Conservation (phyloP, 345 rosid genomes). For the Citrus australasica region DNA sequence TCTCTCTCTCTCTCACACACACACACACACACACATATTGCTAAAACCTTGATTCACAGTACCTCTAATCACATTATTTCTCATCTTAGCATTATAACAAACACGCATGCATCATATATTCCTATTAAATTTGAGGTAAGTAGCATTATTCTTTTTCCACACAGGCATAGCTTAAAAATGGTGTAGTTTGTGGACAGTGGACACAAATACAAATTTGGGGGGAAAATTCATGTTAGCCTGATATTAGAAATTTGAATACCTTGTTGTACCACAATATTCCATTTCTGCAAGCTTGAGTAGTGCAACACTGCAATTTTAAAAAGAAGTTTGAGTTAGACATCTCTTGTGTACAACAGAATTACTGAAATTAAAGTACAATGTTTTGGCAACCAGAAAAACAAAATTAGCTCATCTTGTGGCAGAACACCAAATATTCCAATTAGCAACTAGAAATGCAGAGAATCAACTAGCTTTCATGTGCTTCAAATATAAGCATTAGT, state of each 20-base stretch:
- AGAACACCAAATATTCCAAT: neutral
- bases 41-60: neutral
- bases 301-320: constrained; percentile 63
- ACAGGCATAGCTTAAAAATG: neutral
- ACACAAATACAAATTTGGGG: neutral
- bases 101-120: neutral
- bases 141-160: neutral
- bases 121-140: neutral
- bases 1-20: too few relatives aligned
- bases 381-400: neutral
- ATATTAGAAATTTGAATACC: constrained; percentile 40
- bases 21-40: neutral
- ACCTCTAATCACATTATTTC: neutral
- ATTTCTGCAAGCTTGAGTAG: constrained; percentile 77
- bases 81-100: neutral
- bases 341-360: neutral
- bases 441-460: neutral
- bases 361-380: neutral
- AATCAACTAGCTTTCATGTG: neutral
- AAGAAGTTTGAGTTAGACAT: constrained; percentile 9
- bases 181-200: neutral
- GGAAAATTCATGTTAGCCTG: neutral
- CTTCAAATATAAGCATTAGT: neutral
- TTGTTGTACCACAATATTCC: constrained; percentile 96
- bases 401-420: neutral